Percentiles rank a stretch among this genome's conserved stretches.
phyloP scores from a whole-genome alignment of 176 grass and related monocot species.

The Juncus effusus region DNA sequence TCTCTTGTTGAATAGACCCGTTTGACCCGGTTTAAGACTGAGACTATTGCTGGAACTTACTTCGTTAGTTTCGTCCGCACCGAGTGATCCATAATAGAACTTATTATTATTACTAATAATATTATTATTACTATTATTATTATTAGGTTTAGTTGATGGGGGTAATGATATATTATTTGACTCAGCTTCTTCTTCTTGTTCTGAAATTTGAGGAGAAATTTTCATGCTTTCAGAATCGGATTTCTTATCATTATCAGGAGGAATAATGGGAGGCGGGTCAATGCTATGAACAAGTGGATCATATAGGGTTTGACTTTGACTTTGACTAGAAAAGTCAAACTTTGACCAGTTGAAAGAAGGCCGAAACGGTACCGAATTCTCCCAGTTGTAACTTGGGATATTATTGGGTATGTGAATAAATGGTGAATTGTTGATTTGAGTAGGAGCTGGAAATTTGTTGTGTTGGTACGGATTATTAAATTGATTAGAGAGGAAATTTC shows the following conservation, averaged over 20 bases:
- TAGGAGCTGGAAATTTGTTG: not conserved
- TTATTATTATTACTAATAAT: slow-evolving; percentile 1
- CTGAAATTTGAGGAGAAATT: slow-evolving; percentile 19
- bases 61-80: not conserved
- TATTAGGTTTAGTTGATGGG: slow-evolving; percentile 5
- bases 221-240: slow-evolving; percentile 22
- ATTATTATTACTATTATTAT: slow-evolving; percentile 21
- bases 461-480: no score
- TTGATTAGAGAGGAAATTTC: no score
- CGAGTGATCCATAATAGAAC: not conserved
- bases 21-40: not conserved
- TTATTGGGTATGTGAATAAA: slow-evolving; percentile 8
- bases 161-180: slow-evolving; percentile 16
- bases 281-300: slow-evolving; percentile 25
- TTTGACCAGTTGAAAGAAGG: slow-evolving; percentile 24
- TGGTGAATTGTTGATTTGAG: not conserved
- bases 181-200: not conserved
- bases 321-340: not conserved
- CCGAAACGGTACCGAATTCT: slow-evolving; percentile 23
- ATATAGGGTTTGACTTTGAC: slow-evolving; percentile 1
- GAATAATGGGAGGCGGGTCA: not conserved
- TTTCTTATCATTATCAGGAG: not conserved
- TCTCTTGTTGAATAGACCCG: not conserved
- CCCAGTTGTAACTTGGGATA: slow-evolving; percentile 18
- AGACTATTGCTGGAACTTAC: slow-evolving; percentile 1